A percentile compares a stretch with the other conserved stretches of the same genome.
Evolutionary conservation across 805 yeast species (phyloP).

Genomic region (Candida montana): DNA sequence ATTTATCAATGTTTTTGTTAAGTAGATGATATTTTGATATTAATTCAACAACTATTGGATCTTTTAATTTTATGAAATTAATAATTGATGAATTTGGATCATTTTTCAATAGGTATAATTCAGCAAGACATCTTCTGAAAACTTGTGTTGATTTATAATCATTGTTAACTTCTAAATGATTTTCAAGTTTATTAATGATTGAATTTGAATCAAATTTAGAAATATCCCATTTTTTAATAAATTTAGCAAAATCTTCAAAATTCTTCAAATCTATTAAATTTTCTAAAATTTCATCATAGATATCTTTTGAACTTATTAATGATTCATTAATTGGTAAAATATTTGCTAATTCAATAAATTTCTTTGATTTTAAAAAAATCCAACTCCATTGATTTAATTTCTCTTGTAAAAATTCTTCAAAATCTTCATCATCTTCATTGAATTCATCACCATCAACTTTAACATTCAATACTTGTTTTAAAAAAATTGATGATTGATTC

Average conservation of each 20-base stretch:
- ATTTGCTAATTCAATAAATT: conserved; percentile 41
- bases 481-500: conserved; percentile 48
- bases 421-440: neutral
- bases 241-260: conserved; percentile 32
- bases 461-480: conserved; percentile 35
- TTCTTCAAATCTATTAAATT: conserved; percentile 13
- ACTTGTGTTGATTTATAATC: conserved; percentile 17
- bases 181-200: conserved; percentile 39
- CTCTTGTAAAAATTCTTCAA: conserved; percentile 21
- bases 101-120: conserved; percentile 49
- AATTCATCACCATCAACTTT: conserved; percentile 14
- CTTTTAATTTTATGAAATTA: conserved; percentile 54
- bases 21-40: conserved; percentile 61
- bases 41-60: conserved; percentile 49
- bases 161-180: neutral
- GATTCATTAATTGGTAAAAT: conserved; percentile 47
- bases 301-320: conserved; percentile 25
- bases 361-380: conserved; percentile 44
- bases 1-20: conserved; percentile 36
- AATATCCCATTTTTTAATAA: conserved; percentile 27
- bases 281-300: conserved; percentile 43
- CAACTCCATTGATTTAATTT: conserved; percentile 67
- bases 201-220: conserved; percentile 45
- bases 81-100: conserved; percentile 60
- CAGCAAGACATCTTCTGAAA: conserved; percentile 42